These are phyloP conservation scores for Pseudopyricularia cyperi DNA, from an alignment of 2,329 filamentous ascomycete genomes.

Conservation along the genomic window DNA sequence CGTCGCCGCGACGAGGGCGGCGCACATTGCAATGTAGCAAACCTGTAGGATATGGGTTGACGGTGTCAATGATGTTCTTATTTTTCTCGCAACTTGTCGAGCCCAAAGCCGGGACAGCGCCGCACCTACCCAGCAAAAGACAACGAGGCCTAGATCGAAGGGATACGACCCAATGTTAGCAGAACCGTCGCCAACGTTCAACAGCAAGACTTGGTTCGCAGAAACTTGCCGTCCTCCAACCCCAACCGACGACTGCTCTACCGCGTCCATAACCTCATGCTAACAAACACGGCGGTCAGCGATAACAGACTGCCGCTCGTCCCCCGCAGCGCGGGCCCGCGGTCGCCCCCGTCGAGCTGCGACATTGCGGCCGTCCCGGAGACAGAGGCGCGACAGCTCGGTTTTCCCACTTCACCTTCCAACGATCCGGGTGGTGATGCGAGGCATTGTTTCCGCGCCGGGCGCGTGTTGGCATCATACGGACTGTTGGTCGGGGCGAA, in stretches of 20 bases:
- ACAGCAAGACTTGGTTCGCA: not conserved
- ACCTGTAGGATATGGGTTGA: not conserved
- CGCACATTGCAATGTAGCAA: not conserved
- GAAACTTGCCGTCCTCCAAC: not conserved
- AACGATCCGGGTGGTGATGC: not conserved
- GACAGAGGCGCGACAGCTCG: not conserved
- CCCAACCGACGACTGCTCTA: not conserved
- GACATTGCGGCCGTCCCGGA: not conserved
- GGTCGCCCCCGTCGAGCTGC: not conserved
- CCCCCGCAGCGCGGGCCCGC: not conserved
- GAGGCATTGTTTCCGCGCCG: not conserved
- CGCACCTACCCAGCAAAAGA: not conserved
- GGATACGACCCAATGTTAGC: not conserved
- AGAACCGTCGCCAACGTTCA: not conserved
- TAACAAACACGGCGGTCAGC: not conserved
- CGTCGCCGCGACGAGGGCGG: not conserved
- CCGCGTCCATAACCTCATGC: not conserved
- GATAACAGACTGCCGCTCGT: not conserved
- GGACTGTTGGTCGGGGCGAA: too few relatives aligned
- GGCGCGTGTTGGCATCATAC: not conserved
- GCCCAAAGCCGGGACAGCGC: not conserved
- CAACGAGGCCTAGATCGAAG: not conserved
- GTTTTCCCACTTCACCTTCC: not conserved
- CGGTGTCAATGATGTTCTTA: not conserved
- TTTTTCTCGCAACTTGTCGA: not conserved